Conservation (phyloP, 2,329 filamentous ascomycete species). For the Colletotrichum nymphaeae region DNA sequence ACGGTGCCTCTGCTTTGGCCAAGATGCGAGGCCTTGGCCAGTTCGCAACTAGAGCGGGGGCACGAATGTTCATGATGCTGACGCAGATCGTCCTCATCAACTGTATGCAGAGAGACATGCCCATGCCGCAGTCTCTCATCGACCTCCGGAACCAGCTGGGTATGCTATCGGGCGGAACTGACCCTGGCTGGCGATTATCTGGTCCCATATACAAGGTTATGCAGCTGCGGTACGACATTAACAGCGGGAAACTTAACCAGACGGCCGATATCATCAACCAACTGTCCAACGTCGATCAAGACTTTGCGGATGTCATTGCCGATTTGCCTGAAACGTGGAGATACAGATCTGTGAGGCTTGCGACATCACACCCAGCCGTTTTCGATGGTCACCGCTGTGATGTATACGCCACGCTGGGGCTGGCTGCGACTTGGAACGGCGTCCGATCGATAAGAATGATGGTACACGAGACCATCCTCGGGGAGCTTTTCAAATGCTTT, state of each 20-base stretch:
- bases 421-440: slow-evolving; percentile 61
- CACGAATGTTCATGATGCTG: slow-evolving; percentile 66
- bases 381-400: slow-evolving; percentile 54
- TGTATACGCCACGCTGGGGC: slow-evolving; percentile 56
- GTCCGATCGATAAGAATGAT: slow-evolving; percentile 59
- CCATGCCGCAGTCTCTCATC: slow-evolving; percentile 60
- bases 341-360: slow-evolving; percentile 54
- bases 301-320: slow-evolving; percentile 53
- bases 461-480: slow-evolving; percentile 59
- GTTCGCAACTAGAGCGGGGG: slow-evolving; percentile 57
- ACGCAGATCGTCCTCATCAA: slow-evolving; percentile 62
- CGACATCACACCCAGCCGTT: slow-evolving; percentile 53
- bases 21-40: slow-evolving; percentile 60
- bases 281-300: slow-evolving; percentile 54
- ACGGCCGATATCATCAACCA: slow-evolving; percentile 48
- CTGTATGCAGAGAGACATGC: slow-evolving; percentile 60
- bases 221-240: slow-evolving; percentile 60
- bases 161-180: slow-evolving; percentile 46
- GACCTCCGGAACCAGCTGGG: slow-evolving; percentile 57
- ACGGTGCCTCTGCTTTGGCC: slow-evolving; percentile 62
- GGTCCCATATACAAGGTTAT: slow-evolving; percentile 58
- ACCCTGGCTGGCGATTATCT: slow-evolving; percentile 56
- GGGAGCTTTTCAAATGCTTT: slow-evolving; percentile 51
- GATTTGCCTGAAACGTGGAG: slow-evolving; percentile 54
- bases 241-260: slow-evolving; percentile 48